These are phyloP conservation scores for Cystofilobasidium bisporidii DNA, from an alignment of 768 basidiomycete species.

Conservation along the genomic window DNA sequence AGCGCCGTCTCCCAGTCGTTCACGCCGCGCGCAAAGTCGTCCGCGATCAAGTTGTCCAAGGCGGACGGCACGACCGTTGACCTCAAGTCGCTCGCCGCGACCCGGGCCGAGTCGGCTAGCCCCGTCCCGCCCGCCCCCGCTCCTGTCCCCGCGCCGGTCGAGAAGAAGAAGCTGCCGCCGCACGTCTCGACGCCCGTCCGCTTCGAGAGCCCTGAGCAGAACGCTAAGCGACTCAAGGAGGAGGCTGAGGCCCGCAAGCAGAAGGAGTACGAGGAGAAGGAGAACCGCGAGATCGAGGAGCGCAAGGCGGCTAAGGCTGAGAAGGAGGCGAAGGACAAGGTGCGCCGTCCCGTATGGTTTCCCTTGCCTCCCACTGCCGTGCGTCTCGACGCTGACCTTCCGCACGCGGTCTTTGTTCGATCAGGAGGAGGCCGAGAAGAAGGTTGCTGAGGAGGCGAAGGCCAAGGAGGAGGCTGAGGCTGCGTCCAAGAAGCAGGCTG, in stretches of 20 bases:
- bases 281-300: slow-evolving; percentile 41
- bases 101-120: slow-evolving; percentile 34
- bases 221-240: slow-evolving; percentile 33
- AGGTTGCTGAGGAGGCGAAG: slow-evolving; percentile 8
- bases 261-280: slow-evolving; percentile 42
- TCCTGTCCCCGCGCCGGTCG: slow-evolving; percentile 53
- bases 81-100: slow-evolving; percentile 49
- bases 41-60: slow-evolving; percentile 51
- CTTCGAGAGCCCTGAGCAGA: slow-evolving; percentile 26
- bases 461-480: slow-evolving; percentile 9
- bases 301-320: slow-evolving; percentile 38
- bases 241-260: slow-evolving; percentile 41
- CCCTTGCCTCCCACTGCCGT: too few relatives aligned
- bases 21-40: slow-evolving; percentile 37
- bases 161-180: slow-evolving; percentile 41
- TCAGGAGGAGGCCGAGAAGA: slow-evolving; percentile 24
- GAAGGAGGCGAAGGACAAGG: slow-evolving; percentile 36
- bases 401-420: slow-evolving; percentile 22
- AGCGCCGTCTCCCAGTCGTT: slow-evolving; percentile 40
- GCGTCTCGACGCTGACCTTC: too few relatives aligned
- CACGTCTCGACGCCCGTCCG: slow-evolving; percentile 34
- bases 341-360: slow-evolving; percentile 14
- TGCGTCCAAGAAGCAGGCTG: not conserved
- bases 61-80: slow-evolving; percentile 54
- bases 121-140: slow-evolving; percentile 40